Conservation (phyloP, 2,329 filamentous ascomycete genomes). For the Leptoxyphium fumago region DNA sequence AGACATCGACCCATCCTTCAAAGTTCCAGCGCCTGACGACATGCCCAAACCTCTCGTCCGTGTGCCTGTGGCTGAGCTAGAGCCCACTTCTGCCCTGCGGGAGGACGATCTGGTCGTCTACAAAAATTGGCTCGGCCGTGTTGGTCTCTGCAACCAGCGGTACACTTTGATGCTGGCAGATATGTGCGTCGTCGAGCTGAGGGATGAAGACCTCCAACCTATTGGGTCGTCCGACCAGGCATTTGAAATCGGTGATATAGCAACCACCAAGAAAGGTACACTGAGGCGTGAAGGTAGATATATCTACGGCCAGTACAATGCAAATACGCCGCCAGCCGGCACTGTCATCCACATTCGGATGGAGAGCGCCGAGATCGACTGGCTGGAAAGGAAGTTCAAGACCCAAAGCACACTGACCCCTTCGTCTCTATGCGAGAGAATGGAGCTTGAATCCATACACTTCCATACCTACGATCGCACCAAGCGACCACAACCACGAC, state of each 20-base stretch:
- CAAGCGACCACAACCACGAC: conserved; percentile 5
- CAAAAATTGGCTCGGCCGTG: conserved; percentile 40
- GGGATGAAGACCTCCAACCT: conserved; percentile 27
- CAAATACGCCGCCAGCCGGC: conserved; percentile 34
- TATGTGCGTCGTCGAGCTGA: conserved; percentile 39
- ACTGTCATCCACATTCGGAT: conserved; percentile 37
- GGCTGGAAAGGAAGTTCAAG: conserved; percentile 32
- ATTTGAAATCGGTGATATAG: conserved; percentile 34
- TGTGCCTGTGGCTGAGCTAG: conserved; percentile 18
- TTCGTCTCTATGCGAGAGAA: conserved; percentile 13
- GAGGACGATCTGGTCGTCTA: conserved; percentile 40
- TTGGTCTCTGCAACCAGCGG: conserved; percentile 35
- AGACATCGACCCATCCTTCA: not conserved
- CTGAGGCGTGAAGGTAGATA: conserved; percentile 35
- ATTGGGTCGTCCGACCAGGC: conserved; percentile 12
- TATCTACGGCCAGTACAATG: conserved; percentile 37
- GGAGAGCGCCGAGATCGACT: conserved; percentile 33
- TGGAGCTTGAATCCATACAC: conserved; percentile 28
- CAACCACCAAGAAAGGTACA: conserved; percentile 37
- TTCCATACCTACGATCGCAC: conserved; percentile 30
- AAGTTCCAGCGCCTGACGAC: not conserved
- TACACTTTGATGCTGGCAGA: conserved; percentile 37
- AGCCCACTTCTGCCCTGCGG: conserved; percentile 21
- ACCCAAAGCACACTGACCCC: conserved; percentile 11
- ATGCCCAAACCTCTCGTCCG: conserved; percentile 8